Evolutionary conservation across 2,329 filamentous ascomycete genomes (phyloP).

Genomic region (Sporothrix euskadiensis): DNA sequence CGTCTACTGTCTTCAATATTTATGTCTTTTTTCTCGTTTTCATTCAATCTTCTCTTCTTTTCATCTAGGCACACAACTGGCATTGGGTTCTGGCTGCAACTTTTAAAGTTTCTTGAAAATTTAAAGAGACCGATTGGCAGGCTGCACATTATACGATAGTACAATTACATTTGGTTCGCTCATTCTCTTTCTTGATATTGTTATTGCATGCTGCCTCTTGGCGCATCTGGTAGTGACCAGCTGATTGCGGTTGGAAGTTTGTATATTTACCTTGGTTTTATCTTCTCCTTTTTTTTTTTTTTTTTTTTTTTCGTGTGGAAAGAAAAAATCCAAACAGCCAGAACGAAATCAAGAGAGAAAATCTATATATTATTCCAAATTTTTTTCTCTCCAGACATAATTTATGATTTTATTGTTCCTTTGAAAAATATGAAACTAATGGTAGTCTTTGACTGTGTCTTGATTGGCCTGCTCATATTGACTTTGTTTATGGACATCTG

Average conservation of each 20-base stretch:
- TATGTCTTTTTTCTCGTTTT: background rate
- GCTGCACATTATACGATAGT: background rate
- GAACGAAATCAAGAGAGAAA: too few species aligned
- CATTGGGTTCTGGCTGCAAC: background rate
- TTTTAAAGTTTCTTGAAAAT: background rate
- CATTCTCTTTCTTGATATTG: background rate
- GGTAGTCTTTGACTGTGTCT: background rate
- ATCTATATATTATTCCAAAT: too few species aligned
- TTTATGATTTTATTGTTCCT: too few species aligned
- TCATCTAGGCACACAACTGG: slow-evolving; percentile 1
- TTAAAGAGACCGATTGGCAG: background rate
- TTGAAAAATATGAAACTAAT: too few species aligned
- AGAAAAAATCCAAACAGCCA: too few species aligned
- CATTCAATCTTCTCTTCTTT: background rate
- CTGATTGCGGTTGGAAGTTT: background rate
- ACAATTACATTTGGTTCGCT: background rate
- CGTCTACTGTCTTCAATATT: background rate
- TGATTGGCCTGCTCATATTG: background rate
- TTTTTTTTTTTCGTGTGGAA: too few species aligned
- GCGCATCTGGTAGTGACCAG: background rate
- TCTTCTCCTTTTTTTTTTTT: too few species aligned
- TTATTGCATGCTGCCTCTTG: background rate
- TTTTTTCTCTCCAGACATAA: too few species aligned
- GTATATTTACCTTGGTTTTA: too few species aligned
- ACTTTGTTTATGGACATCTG: background rate